Percentiles rank a stretch among this genome's conserved stretches.
Conservation (phyloP, 352 stramenopile species). For the Pythium grandisporangium region DNA sequence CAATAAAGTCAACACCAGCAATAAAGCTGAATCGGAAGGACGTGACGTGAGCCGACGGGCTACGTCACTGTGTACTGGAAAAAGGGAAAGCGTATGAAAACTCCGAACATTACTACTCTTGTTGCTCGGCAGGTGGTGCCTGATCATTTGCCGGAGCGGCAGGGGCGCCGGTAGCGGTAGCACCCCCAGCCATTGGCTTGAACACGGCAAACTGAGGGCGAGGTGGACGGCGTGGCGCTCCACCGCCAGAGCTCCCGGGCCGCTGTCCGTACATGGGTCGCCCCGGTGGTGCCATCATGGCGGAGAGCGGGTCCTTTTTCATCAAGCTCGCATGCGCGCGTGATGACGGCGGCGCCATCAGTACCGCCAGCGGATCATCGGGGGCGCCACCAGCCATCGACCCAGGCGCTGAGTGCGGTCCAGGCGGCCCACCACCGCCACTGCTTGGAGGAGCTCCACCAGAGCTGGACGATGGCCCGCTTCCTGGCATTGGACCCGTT, state of each 20-base stretch:
- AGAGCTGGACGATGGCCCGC: conserved; percentile 23
- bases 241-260: conserved; percentile 8
- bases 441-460: conserved; percentile 25
- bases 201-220: conserved; percentile 85
- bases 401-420: conserved; percentile 52
- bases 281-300: conserved; percentile 81
- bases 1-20: too few species aligned
- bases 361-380: conserved; percentile 58
- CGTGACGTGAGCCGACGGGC: too few species aligned
- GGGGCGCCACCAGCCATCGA: conserved; percentile 37
- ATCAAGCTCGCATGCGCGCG: conserved; percentile 43
- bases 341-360: conserved; percentile 74
- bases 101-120: too few species aligned
- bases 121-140: conserved; percentile 6
- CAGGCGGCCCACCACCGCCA: conserved; percentile 19
- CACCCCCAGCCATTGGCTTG: conserved; percentile 65
- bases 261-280: conserved; percentile 26
- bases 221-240: conserved; percentile 43
- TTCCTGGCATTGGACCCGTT: conserved; percentile 48
- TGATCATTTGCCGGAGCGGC: conserved; percentile 7
- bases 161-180: too few species aligned
- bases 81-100: neutral
- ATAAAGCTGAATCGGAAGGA: too few species aligned
- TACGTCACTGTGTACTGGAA: too few species aligned
- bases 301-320: conserved; percentile 75